A percentile compares a stretch with the other conserved stretches of the same genome.
These are phyloP conservation scores for Exophiala dermatitidis DNA, from an alignment of 2,329 filamentous ascomycete species.

Conservation along the genomic window DNA sequence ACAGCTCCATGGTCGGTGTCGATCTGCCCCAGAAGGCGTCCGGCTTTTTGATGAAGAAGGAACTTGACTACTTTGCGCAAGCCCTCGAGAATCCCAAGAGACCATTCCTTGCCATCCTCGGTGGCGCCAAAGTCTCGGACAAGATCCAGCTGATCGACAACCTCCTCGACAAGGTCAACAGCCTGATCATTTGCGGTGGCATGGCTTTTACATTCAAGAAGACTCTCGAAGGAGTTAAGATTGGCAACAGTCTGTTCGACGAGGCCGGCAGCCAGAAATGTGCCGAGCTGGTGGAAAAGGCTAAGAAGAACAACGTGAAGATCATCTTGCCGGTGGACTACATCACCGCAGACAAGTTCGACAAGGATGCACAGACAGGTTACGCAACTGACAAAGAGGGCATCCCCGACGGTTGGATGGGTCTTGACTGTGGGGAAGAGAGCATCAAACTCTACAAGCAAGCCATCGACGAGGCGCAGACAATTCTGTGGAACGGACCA, in stretches of 20 bases:
- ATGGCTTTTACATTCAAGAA: conserved; percentile 99
- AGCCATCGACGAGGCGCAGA: conserved; percentile 81
- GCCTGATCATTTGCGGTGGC: conserved; percentile 88
- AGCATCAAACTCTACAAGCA: conserved; percentile 80
- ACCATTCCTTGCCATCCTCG: conserved; percentile 96
- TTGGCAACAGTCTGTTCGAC: conserved; percentile 87
- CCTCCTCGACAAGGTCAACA: conserved; percentile 95
- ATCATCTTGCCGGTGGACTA: conserved; percentile 92
- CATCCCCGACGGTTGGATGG: conserved; percentile 97
- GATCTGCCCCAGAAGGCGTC: conserved; percentile 94
- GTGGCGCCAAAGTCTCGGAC: conserved; percentile 96
- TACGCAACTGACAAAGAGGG: conserved; percentile 78
- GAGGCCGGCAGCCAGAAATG: conserved; percentile 92
- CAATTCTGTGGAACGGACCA: conserved; percentile 98
- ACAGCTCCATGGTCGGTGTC: conserved; percentile 98
- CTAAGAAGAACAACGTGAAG: conserved; percentile 92
- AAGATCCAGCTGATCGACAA: conserved; percentile 99
- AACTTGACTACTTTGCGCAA: conserved; percentile 98
- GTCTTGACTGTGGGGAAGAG: conserved; percentile 88
- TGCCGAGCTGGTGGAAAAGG: conserved; percentile 80
- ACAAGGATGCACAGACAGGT: conserved; percentile 70
- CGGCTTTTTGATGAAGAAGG: conserved; percentile 99
- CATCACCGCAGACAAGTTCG: conserved; percentile 92
- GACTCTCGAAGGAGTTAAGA: conserved; percentile 82
- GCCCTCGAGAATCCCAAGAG: conserved; percentile 87